phyloP scores from a whole-genome alignment of 2,329 filamentous ascomycete genomes.

The Neonectria sp. region DNA sequence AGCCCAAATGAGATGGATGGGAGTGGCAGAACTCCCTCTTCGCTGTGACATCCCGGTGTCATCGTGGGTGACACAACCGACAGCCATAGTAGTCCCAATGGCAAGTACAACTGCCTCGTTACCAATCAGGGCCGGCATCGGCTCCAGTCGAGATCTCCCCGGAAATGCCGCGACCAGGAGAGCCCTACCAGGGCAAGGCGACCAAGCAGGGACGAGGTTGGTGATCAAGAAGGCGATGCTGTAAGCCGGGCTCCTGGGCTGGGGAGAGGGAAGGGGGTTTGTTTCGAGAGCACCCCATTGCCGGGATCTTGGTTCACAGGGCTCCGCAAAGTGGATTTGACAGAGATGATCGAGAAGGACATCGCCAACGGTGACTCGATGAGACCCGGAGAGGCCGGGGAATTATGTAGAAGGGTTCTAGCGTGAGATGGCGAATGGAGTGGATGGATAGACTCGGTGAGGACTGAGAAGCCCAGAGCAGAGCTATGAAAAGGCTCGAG shows the following conservation, averaged over 20 bases:
- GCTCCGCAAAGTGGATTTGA: conserved; percentile 7
- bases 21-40: conserved; percentile 5
- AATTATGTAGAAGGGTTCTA: conserved; percentile 29
- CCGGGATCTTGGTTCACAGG: conserved; percentile 4
- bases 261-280: not conserved
- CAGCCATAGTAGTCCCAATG: conserved; percentile 11
- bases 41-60: not conserved
- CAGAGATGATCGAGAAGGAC: conserved; percentile 11
- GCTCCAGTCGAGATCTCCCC: conserved; percentile 38
- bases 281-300: conserved; percentile 17
- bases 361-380: conserved; percentile 8
- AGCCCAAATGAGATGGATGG: conserved; percentile 7
- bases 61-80: not conserved
- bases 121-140: conserved; percentile 33
- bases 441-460: conserved; percentile 20
- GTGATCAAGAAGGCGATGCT: conserved; percentile 11
- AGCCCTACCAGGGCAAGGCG: conserved; percentile 26
- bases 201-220: conserved; percentile 18
- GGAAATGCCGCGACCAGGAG: conserved; percentile 47
- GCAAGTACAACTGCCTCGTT: conserved; percentile 13
- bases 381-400: conserved; percentile 35
- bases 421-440: not conserved
- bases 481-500: not conserved
- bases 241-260: not conserved
- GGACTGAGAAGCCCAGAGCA: conserved; percentile 6